Base-by-base conservation (phyloP, 352 stramenopile species). In the Pythium sp. region DNA sequence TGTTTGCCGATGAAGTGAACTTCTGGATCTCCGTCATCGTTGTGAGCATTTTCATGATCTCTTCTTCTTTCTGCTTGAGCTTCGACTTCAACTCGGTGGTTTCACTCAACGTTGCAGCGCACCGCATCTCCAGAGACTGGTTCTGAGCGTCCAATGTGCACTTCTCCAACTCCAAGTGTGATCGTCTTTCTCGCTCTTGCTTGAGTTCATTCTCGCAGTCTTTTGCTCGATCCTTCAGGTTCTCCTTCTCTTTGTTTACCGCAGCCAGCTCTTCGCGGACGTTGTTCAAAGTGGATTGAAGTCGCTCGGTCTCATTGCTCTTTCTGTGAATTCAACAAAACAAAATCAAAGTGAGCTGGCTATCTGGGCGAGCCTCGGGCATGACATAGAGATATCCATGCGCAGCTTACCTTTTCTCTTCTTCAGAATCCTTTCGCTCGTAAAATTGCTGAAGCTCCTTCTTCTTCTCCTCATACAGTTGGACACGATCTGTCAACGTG, bases 1-100 rank as follows among this genome's bases (percentile, higher is more conserved):
- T 80, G 55, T 74, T 92, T 20, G 84, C 77, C 57, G 77, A 79
- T 8, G 80, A 77, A 28, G 85, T 89, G 67, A 92, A 80, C 54
- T 89, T 91, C 38, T 92, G 86, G 41, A 92, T 92, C 56, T 94
- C 81, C 18, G 82, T 89, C 68, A 92, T 72, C 65, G 74, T 92
- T 34, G 78, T 82, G 15, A 92, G 76, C 18, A 91, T 72, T 38
- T 82, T 82, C 1, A 81, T 87, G 0, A 89, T 76, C 57, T 94
- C 86, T 61, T 84, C 73, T 22, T 94, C 82, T 59, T 91, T 92
- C 22, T 84, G 77, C 53, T 79, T 82, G 9, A 92, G 66, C 63
- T 86, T 91, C 3, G 74, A 73, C 56, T 90, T 90, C 20, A 90
- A 53, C 46, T 89, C 79, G 15, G 55, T 51, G 12, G 82, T 64